Percentiles rank a stretch among this genome's conserved stretches.
Evolutionary conservation across 257 asterid species (phyloP).

Genomic region (Solanum lycopersicoides): DNA sequence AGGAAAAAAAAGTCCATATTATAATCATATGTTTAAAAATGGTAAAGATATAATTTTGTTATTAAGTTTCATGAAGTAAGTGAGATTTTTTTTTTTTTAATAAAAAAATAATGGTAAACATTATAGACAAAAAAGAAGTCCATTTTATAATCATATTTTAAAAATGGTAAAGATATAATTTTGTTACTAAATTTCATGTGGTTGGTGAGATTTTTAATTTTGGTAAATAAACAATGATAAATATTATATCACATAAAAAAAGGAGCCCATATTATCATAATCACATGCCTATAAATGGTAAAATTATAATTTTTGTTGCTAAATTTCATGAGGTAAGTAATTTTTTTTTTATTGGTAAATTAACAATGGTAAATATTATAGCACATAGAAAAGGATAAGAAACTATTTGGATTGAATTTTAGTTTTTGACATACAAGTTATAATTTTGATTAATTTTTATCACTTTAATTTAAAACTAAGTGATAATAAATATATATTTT

Average conservation of each 20-base stretch:
- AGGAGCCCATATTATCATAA: background rate
- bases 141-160: background rate
- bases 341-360: background rate
- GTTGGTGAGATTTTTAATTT: accelerated
- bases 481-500: too few species aligned
- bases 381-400: background rate
- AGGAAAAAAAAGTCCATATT: background rate
- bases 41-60: background rate
- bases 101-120: too few species aligned
- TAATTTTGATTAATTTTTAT: background rate
- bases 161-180: too few species aligned
- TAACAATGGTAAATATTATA: background rate
- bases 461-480: background rate
- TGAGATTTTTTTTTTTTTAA: too few species aligned
- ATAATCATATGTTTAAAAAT: too few species aligned
- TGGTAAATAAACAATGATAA: background rate
- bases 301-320: too few species aligned
- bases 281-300: background rate
- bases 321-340: background rate
- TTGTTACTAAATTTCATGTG: background rate
- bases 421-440: background rate
- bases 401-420: too few species aligned
- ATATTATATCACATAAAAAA: background rate
- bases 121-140: background rate
- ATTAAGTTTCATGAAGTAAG: too few species aligned